Evolutionary conservation across 345 rosid species (phyloP), one percentile per base, ranked within the genome.

Genomic region (Excoecaria cochinchinensis): DNA sequence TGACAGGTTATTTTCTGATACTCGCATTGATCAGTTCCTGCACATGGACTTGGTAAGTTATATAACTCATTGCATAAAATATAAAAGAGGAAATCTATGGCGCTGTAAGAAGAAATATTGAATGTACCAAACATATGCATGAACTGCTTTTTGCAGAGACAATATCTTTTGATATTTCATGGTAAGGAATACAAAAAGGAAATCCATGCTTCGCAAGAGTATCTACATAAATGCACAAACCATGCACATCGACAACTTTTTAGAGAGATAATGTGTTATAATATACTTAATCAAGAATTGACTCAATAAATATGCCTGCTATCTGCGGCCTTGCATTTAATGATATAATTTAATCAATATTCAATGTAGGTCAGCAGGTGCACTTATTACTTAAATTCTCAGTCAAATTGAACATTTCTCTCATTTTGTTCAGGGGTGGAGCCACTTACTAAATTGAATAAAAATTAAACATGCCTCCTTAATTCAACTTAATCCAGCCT

Each of bases 21-120:
- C 92, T 38, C 74, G 75, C 69, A 87, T 93, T n/a, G 87, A 89
- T 65, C 74, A 85, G 22, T 87, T 89, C 74, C 86, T 93, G 78
- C 91, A 86, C 78, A 71, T 90, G 93, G 90, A 95, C 86, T 44
- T 93, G 94, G 97, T 95, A 87, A 81, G 88, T 76, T 62, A 48
- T 51, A 5, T 52, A 38, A 74, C 46, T 56, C 44, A 51, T 52
- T 56, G 58, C 22, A 9, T 47, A 46, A 55, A 69, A 51, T 59
- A 16, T 55, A 31, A 4, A 44, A 50, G 25, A 60, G 31, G 40
- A 58, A 67, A 15, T 17, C 3, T 12, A 1, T 58, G 57, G 60
- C 47, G 25, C 40, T 51, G 51, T 58, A 5, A 39, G 17, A 38
- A 44, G 4, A 63, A 63, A 39, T 38, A 3, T 3, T 6, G 31